These are phyloP conservation scores for Fusarium phyllophilum DNA, from an alignment of 2,329 filamentous ascomycete genomes.

Conservation along the genomic window DNA sequence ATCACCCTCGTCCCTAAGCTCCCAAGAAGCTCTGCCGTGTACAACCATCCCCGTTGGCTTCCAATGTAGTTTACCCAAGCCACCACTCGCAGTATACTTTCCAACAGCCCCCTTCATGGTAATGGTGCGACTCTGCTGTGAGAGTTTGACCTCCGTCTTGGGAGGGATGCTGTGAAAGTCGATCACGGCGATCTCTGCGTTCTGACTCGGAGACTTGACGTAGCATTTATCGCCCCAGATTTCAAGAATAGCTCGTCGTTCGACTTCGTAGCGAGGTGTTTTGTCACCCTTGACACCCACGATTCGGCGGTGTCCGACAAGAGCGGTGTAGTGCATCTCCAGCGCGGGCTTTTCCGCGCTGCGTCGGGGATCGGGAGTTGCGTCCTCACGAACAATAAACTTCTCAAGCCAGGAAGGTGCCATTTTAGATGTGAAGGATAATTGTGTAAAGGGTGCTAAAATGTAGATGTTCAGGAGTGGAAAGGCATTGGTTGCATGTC, in stretches of 20 bases:
- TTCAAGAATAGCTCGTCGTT: not conserved
- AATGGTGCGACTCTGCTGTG: not conserved
- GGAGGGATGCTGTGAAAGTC: not conserved
- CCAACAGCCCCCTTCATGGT: not conserved
- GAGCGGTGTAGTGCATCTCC: not conserved
- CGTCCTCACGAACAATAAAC: not conserved
- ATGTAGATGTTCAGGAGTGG: not conserved
- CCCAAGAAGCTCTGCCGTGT: not conserved
- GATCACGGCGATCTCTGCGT: not conserved
- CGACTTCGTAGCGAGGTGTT: not conserved
- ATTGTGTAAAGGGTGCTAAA: fast-evolving
- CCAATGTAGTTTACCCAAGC: not conserved
- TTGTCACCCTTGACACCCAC: not conserved
- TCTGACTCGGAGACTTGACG: not conserved
- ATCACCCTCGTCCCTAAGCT: not conserved
- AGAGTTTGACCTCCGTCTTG: not conserved
- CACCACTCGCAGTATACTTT: not conserved
- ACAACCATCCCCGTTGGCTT: not conserved
- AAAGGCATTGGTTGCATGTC: not conserved
- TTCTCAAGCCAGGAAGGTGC: slow-evolving; percentile 4
- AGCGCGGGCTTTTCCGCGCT: not conserved
- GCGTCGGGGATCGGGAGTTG: not conserved
- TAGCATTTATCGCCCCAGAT: not conserved
- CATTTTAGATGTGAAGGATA: not conserved
- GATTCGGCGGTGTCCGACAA: not conserved